Evolutionary conservation across 495 filamentous ascomycete genomes (phyloP), one percentile per base, ranked within the genome.

Genomic region (Hypoxylon intermedium): DNA sequence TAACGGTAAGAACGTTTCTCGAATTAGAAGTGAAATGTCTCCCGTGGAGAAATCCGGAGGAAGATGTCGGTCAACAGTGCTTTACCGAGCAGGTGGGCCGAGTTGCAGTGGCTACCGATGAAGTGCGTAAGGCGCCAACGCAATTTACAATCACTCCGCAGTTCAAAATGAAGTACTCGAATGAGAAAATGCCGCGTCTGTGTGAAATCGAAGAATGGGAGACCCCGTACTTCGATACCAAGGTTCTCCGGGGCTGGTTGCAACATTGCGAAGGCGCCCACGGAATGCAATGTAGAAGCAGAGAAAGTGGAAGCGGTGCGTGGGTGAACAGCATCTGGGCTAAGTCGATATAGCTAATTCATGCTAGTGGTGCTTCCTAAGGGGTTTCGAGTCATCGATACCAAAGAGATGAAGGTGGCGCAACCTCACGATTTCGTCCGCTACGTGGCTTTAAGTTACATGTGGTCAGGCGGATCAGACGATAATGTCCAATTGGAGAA

Each of bases 401-500:
- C 19, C 6, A 2, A 42, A 7, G 9, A 42, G 6, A 42, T 42
- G 40, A 42, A 15, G 7, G n/a, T 42, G 1, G 7, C 23, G 11
- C 19, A 42, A 7, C 40, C 19, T 6, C 12, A 1, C 6, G 20
- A n/a, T 19, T 23, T 12, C 40, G 9, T 30, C 42, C 31, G 33
- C 49, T 69, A 64, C 42, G 53, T 58, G 15, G 53, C 67, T 7
- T 46, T 69, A 23, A 67, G 67, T 36, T 69, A 69, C 52, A 63
- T 69, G 30, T 69, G 67, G 67, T 54, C 58, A n/a, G 19, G 12
- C 19, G 18, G 16, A 9, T 36, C n/a, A 13, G 13, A 30, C 12
- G 13, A 9, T 4, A 45, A 28, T 15, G 7, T 28, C 42, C 24
- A 45, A n/a, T 21, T 45, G 13, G 42, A 28, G n/a, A 30, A 30